Evolutionary conservation across 2,329 filamentous ascomycete genomes (phyloP), one percentile per base, ranked within the genome.

Genomic region (Ascochyta fabae): DNA sequence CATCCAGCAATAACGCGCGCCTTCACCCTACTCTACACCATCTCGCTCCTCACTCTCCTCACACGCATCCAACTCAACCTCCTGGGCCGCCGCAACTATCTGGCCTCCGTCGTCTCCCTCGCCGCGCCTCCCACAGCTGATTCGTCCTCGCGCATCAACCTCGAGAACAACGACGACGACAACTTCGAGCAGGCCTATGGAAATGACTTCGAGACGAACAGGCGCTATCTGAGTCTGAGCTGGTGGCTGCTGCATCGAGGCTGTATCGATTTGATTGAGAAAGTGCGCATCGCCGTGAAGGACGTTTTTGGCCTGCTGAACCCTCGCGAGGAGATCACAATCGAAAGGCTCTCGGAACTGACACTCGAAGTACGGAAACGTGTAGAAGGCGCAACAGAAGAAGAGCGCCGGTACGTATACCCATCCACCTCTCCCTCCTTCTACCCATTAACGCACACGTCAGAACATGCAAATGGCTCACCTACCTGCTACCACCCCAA

Each of bases 221-320:
- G 93, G 66, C 90, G 91, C 70, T 99, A 98, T 72, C 82, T 99
- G 44, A 96, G 93, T 36, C 96, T 98, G 75, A 96, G 92, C 77
- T 99, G 95, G 95, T 99, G 94, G 93, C 80, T 99, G 42, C 82
- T 99, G 43, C 94, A 99, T 77, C 86, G 87, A 62, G 95, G 95
- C 39, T 98, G 92, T 88, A 86, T 87, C 62, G 86, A 92, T 54
- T 80, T 98, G 53, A 89, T 92, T 83, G 82, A 86, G 53, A 89
- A 88, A 61, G 93, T 99, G 43, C 88, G 92, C 71, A 80, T 81
- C n/a, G 92, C 92, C 4, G 95, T 99, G 23, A 88, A 89, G 66
- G 89, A 96, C 48, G 90, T 94, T 23, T 98, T 97, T 75, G 91
- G 92, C n/a, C 83, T 86, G 59, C 80, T 97, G 45, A 96, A 92